These are phyloP conservation scores for Pseudognaphalium luteoalbum DNA, from an alignment of 129 eudicot species.

Conservation along the genomic window DNA sequence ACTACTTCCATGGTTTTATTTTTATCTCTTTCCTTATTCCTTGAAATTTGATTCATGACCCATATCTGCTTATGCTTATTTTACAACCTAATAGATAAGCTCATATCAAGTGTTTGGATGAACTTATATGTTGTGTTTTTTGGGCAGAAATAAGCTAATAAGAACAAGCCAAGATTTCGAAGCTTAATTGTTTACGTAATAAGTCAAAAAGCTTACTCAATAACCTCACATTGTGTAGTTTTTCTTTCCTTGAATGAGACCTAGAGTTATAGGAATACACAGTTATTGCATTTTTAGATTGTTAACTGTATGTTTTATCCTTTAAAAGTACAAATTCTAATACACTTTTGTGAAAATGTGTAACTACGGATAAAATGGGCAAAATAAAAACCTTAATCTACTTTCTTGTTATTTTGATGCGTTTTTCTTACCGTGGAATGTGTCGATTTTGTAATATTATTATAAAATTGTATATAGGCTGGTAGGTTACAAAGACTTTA, in stretches of 20 bases:
- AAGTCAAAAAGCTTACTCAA: not conserved
- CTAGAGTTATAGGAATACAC: not conserved
- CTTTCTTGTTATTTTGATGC: not conserved
- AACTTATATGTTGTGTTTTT: not conserved
- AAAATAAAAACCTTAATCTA: not conserved
- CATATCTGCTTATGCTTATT: constrained; percentile 1
- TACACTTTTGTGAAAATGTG: not conserved
- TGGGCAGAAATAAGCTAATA: not conserved
- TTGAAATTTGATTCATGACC: not conserved
- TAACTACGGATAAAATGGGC: not conserved
- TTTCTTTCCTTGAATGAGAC: not conserved
- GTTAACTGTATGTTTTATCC: not conserved
- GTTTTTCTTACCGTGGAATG: not conserved
- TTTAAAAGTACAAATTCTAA: not conserved
- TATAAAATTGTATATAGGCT: constrained; percentile 41
- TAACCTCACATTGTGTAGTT: not conserved
- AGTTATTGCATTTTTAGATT: not conserved
- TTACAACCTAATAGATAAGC: not conserved
- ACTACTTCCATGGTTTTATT: constrained; percentile 56
- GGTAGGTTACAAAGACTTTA: constrained; percentile 68
- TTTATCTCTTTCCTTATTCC: not conserved
- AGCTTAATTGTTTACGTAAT: not conserved
- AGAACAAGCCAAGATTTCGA: not conserved
- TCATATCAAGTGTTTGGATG: not conserved
- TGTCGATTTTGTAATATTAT: constrained; percentile 4